Evolutionary conservation across 2,329 filamentous ascomycete genomes (phyloP).

Genomic region (Zalaria sp.): DNA sequence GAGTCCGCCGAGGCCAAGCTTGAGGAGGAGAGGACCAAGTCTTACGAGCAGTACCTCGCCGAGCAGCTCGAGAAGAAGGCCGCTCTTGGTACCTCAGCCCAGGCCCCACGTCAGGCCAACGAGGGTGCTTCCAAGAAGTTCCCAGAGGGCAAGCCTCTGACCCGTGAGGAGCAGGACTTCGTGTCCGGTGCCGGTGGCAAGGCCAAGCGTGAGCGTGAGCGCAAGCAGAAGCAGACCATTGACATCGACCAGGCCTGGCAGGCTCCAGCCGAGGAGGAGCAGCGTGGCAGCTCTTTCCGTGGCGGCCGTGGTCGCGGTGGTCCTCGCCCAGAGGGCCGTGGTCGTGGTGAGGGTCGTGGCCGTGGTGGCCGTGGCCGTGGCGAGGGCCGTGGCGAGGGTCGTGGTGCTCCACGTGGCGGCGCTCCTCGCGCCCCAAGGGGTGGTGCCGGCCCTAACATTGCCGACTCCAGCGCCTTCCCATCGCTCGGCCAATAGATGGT

Average conservation of each 20-base stretch:
- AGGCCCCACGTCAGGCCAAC: slow-evolving; percentile 77
- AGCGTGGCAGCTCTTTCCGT: slow-evolving; percentile 36
- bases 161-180: slow-evolving; percentile 46
- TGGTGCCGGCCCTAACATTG: slow-evolving; percentile 29
- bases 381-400: slow-evolving; percentile 23
- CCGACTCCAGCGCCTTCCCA: slow-evolving; percentile 39
- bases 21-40: slow-evolving; percentile 74
- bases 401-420: slow-evolving; percentile 24
- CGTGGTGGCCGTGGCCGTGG: slow-evolving; percentile 32
- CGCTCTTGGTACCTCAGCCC: slow-evolving; percentile 47
- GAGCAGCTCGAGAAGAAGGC: slow-evolving; percentile 64
- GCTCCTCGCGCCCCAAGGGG: slow-evolving; percentile 24
- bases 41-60: slow-evolving; percentile 77
- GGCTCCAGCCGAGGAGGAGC: slow-evolving; percentile 41
- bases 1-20: slow-evolving; percentile 21
- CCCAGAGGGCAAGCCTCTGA: slow-evolving; percentile 61
- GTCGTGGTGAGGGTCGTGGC: slow-evolving; percentile 25
- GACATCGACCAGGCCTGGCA: slow-evolving; percentile 66
- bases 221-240: slow-evolving; percentile 79
- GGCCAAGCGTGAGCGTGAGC: slow-evolving; percentile 68
- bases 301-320: slow-evolving; percentile 38
- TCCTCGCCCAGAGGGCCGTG: slow-evolving; percentile 20
- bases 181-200: slow-evolving; percentile 69
- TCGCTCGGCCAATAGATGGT: background rate
- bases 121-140: slow-evolving; percentile 94